Evolutionary conservation across 371 early-diverging fungal genomes (phyloP), one percentile per base, ranked within the genome.

Genomic region (Rhizopus arrhizus): DNA sequence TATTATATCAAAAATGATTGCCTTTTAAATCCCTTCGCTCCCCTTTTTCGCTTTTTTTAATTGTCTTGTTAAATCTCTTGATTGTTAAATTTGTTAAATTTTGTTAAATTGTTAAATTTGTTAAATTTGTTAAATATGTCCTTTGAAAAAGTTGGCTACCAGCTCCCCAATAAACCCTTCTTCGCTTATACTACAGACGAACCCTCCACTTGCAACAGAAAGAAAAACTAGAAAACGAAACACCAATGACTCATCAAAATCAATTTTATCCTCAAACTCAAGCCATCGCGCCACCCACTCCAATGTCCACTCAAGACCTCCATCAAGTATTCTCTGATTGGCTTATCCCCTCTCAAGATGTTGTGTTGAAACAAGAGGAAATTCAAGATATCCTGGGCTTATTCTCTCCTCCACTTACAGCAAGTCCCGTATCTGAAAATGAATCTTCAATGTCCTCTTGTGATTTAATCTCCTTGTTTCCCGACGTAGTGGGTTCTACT

Each of bases 181-280:
- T 72, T 72, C 72, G 68, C 72, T 45, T 65, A 65, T 41, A 72
- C 70, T 42, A 72, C 72, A 38, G 72, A 72, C 66, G 69, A 65
- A 57, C 72, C 72, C 41, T 68, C 72, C 38, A 72, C 72, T 50
- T 68, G 69, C 60, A 58, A 58, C 60, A 62, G 72, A 64, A 72
- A 72, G 58, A 72, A 72, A 72, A 58, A 62, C 49, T 58, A 58
- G 46, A 66, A 54, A 53, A 35, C 34, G 6, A 33, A 48, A 41
- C 38, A 22, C 34, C 28, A 45, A 48, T 48, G 38, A 61, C 31
- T 13, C 36, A 54, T 5, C 28, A 48, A 33, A 35, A 47, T 10
- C 6, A 36, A 61, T 22, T 40, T 32, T 22, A 28, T 13, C 48
- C 33, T 47, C 47, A 22, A 22, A 22, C 53, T 50, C 22, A 12